These are phyloP conservation scores for Irpex sp. DNA, from an alignment of 1,284 basidiomycete genomes.

Conservation along the genomic window DNA sequence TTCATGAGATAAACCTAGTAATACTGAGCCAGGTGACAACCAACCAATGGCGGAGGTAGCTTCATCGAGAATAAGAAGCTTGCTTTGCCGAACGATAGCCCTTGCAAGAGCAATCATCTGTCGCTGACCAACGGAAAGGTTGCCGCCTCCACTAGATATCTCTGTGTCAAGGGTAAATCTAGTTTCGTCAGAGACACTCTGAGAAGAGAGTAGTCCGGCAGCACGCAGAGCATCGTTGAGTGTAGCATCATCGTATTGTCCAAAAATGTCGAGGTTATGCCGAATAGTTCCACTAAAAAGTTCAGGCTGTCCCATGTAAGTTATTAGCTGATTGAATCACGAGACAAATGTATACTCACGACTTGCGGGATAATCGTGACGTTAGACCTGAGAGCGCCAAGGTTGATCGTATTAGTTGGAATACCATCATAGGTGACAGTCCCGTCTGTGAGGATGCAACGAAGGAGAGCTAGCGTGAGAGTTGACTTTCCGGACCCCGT, in stretches of 20 bases:
- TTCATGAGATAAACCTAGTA: background rate
- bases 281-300: constrained; percentile 56
- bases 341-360: constrained; percentile 17
- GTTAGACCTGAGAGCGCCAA: constrained; percentile 50
- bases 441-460: constrained; percentile 43
- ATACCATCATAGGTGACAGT: constrained; percentile 32
- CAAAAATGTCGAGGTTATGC: constrained; percentile 69
- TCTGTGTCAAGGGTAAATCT: constrained; percentile 44
- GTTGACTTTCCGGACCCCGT: constrained; percentile 73
- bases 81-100: constrained; percentile 55
- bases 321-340: background rate
- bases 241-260: constrained; percentile 63
- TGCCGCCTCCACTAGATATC: constrained; percentile 56
- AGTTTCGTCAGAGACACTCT: constrained; percentile 43
- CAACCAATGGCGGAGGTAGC: constrained; percentile 30
- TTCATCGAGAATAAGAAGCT: constrained; percentile 61
- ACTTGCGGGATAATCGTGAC: constrained; percentile 48
- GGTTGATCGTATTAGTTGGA: constrained; percentile 43
- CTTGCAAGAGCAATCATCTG: constrained; percentile 60
- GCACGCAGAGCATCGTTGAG: constrained; percentile 52
- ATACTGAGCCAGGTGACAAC: background rate
- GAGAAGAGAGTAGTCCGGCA: constrained; percentile 50
- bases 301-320: constrained; percentile 46
- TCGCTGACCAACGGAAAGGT: constrained; percentile 69
- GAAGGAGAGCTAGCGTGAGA: constrained; percentile 34